Evolutionary conservation across 1,284 basidiomycete genomes (phyloP), one percentile per base, ranked within the genome.

Genomic region (Tilletia setariae): DNA sequence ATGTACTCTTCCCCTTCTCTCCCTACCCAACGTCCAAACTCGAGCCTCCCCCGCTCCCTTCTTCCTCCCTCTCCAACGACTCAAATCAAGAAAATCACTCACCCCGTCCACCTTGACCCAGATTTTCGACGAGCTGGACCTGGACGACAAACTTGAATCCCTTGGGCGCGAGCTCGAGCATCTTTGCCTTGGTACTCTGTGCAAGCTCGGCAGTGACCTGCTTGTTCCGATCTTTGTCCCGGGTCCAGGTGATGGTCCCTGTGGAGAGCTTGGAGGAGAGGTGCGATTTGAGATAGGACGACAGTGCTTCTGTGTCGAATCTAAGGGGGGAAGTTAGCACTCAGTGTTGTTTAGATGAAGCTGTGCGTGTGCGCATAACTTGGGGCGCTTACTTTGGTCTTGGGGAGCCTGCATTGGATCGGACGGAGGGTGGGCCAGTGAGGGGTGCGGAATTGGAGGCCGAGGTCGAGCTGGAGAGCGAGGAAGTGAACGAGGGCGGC

Each of bases 91-190:
- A 19, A 2, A n/a, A 49, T 3, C 7, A 67, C 74, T 61, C 61
- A 73, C 71, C 76, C 72, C 66, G 49, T 69, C 74, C 76, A 6
- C 76, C 76, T 65, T 78, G 76, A 2, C 76, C 76, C 19, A 76
- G 62, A 64, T 78, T 76, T 67, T 78, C 74, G 16, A 76, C 72
- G 21, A 78, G 70, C 51, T 78, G 76, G 0, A 76, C 73, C 53
- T 78, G 73, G 0, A 78, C 76, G 15, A 78, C 72, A 43, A 70
- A 78, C 62, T 76, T 76, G 74, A 77, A 77, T 35, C 72, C 74
- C 70, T 30, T 25, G 16, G 56, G 56, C 28, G 56, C 56, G 9
- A 61, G 23, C 56, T 61, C 74, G 23, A 77, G 47, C 75, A 77
- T 77, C 68, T 72, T 75, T 19, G 65, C 49, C 68, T 77, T 75